Percentiles rank a stretch among this genome's conserved stretches.
These are phyloP conservation scores for Eucalyptus cladocalyx DNA, from an alignment of 345 rosid genomes.

Conservation along the genomic window DNA sequence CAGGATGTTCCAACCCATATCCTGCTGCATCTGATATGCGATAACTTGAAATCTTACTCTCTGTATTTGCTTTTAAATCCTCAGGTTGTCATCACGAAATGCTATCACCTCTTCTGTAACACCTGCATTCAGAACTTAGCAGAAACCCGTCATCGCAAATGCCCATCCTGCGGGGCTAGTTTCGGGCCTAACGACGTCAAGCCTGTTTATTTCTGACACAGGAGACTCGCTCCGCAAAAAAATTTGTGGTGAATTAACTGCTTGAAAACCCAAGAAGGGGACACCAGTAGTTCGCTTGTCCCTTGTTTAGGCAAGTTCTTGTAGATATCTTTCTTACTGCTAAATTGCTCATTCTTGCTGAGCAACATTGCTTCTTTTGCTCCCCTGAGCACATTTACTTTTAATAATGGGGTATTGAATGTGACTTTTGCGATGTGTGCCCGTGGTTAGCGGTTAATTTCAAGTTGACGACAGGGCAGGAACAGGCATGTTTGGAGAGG, in stretches of 20 bases:
- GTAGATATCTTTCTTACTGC: neutral
- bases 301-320: neutral
- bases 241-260: neutral
- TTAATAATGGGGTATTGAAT: neutral
- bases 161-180: conserved; percentile 74
- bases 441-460: neutral
- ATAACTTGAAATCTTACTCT: neutral
- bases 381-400: neutral
- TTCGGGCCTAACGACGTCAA: conserved; percentile 87
- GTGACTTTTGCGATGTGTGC: neutral
- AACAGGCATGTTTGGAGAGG: no score
- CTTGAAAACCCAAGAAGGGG: neutral
- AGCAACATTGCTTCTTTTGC: neutral
- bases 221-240: neutral
- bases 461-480: neutral
- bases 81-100: conserved; percentile 95
- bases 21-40: neutral
- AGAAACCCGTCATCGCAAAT: conserved; percentile 78
- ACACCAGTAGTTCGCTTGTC: neutral
- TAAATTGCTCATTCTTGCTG: neutral
- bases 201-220: conserved; percentile 78
- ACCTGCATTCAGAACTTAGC: conserved; percentile 65
- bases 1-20: neutral
- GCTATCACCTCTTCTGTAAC: conserved; percentile 92
- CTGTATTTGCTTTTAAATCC: neutral